Base-by-base conservation (phyloP, 495 filamentous ascomycete species). In the Cenococcum geophilum region DNA sequence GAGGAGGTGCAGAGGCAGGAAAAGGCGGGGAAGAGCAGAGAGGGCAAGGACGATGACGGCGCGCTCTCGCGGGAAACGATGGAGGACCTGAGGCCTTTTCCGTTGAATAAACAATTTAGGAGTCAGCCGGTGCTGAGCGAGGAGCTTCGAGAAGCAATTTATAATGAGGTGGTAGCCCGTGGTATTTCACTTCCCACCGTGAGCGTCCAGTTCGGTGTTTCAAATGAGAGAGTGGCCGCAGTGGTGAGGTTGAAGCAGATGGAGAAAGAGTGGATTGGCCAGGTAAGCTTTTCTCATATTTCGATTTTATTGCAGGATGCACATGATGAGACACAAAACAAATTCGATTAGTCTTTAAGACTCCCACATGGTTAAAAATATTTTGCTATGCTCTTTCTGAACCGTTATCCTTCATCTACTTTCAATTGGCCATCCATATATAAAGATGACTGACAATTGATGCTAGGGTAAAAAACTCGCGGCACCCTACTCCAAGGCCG, bases 341-440 rank as follows among this genome's bases (percentile, higher is more conserved):
- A 81, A 78, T 79, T 86, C 91, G 92, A 97, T 98, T 96, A 96
- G 92, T 97, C 92, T 97, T 92, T 79, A 97, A 96, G 92, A 97
- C 90, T 83, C 67, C 76, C 63, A 77, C 69, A 72, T 82, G 79
- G 79, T 82, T 81, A 79, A 70, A 65, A 64, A 71, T 70, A 72
- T 73, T 74, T 73, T 74, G 72, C 77, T 66, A 68, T 72, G 67
- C 66, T 77, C 73, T 76, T 77, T 79, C 79, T 79, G 76, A 78
- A 45, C 42, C 40, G 14, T 10, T 18, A 36, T 25, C 43, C n/a
- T 59, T 49, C 25, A 69, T 45, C 40, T 45, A 45, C 40, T 45
- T 16, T 18, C 40, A 45, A 45, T 14, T 32, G 3, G 27, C 27
- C 6, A 2, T 32, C 27, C 27, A 10, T 4, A 45, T 45, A 4